These are phyloP conservation scores for Sistotremastrum suecicum DNA, from an alignment of 768 basidiomycete genomes.

Conservation along the genomic window DNA sequence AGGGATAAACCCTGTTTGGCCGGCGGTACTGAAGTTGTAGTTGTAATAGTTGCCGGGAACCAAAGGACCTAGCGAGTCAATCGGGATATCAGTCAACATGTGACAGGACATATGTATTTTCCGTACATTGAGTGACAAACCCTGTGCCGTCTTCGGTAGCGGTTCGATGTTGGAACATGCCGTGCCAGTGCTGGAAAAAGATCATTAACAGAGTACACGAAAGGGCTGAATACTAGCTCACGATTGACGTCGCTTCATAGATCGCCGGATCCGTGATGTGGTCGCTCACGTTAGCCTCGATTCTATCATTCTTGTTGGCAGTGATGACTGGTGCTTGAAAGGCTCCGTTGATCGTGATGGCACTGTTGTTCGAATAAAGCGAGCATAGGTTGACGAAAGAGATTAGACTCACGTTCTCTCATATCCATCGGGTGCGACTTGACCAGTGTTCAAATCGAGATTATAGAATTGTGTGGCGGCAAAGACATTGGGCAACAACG, in stretches of 20 bases:
- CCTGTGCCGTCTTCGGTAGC: conserved; percentile 32
- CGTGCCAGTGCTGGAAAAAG: conserved; percentile 39
- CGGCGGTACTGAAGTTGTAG: too few species aligned
- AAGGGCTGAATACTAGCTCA: conserved; percentile 13
- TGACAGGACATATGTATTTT: too few species aligned
- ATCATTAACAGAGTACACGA: neutral
- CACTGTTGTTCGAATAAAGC: conserved; percentile 10
- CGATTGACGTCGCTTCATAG: conserved; percentile 36
- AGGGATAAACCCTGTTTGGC: too few species aligned
- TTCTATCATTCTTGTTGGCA: conserved; percentile 21
- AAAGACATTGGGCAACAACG: too few species aligned
- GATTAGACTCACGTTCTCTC: too few species aligned
- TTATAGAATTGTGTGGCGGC: too few species aligned
- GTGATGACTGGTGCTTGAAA: conserved; percentile 36
- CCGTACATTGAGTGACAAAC: conserved; percentile 13
- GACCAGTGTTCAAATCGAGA: too few species aligned
- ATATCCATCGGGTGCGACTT: too few species aligned
- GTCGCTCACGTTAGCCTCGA: conserved; percentile 29
- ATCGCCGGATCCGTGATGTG: conserved; percentile 30
- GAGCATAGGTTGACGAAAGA: too few species aligned
- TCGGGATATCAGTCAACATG: too few species aligned
- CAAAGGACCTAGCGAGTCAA: too few species aligned
- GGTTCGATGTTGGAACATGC: conserved; percentile 27
- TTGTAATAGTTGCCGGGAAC: too few species aligned
- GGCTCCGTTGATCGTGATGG: conserved; percentile 30